Evolutionary conservation across 148 eudicot species (phyloP).

Genomic region (Selenicereus undatus): DNA sequence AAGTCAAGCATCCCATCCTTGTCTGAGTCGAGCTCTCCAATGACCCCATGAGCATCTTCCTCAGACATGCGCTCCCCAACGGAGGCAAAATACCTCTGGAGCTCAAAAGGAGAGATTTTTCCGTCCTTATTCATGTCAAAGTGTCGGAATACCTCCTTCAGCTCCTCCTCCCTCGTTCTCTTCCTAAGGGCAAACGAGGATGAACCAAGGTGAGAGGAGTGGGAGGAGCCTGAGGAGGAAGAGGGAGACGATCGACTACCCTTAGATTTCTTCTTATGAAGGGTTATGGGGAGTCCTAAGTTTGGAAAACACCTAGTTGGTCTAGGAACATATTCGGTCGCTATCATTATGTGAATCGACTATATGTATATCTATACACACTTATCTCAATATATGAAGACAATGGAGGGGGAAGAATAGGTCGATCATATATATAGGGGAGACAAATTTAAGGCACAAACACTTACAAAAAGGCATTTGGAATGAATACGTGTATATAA

Average conservation of each 20-base stretch:
- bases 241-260: background rate
- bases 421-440: too few relatives aligned
- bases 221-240: slow-evolving; percentile 3
- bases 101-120: slow-evolving; percentile 54
- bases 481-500: too few relatives aligned
- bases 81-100: slow-evolving; percentile 51
- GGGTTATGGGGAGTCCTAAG: slow-evolving; percentile 26
- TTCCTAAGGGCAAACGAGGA: slow-evolving; percentile 22
- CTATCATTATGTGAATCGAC: slow-evolving; percentile 22
- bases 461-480: too few relatives aligned
- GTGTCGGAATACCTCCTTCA: slow-evolving; percentile 48
- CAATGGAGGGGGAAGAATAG: too few relatives aligned
- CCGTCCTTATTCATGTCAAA: slow-evolving; percentile 64
- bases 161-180: slow-evolving; percentile 48
- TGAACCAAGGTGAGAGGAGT: slow-evolving; percentile 22
- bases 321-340: slow-evolving; percentile 28
- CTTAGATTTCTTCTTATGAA: slow-evolving; percentile 33
- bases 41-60: slow-evolving; percentile 57
- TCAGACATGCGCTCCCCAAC: slow-evolving; percentile 56
- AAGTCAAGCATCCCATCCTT: slow-evolving; percentile 56
- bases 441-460: too few relatives aligned
- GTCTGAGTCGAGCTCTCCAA: slow-evolving; percentile 54
- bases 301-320: slow-evolving; percentile 41
- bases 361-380: background rate
- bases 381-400: too few relatives aligned